Percentiles rank a stretch among this genome's conserved stretches.
These are phyloP conservation scores for Pistacia integerrima DNA, from an alignment of 345 rosid species.

Conservation along the genomic window DNA sequence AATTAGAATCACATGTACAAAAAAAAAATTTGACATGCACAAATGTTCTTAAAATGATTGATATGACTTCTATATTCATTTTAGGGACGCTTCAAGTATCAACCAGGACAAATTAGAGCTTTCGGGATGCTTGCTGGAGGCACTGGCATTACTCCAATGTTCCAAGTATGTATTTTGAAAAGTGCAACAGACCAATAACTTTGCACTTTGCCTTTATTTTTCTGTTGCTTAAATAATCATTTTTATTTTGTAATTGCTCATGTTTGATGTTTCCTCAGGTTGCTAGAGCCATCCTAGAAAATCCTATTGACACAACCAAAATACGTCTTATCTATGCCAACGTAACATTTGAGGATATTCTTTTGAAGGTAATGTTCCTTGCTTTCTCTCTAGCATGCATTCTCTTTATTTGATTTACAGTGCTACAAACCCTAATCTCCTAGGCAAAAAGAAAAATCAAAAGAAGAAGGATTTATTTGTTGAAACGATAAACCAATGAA, in stretches of 20 bases:
- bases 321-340: constrained; percentile 56
- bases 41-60: not conserved
- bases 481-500: not conserved
- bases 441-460: not conserved
- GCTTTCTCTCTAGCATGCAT: constrained; percentile 8
- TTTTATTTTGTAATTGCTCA: constrained; percentile 7
- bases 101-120: constrained; percentile 59
- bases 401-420: not conserved
- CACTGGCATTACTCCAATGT: constrained; percentile 78
- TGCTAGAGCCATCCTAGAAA: constrained; percentile 53
- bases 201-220: not conserved
- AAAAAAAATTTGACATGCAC: too few species aligned
- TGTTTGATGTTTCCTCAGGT: constrained; percentile 34
- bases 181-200: not conserved
- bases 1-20: too few species aligned
- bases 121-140: constrained; percentile 82
- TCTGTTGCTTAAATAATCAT: not conserved
- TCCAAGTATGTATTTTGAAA: constrained; percentile 43
- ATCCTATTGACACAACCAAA: constrained; percentile 46
- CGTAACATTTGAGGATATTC: constrained; percentile 56
- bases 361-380: constrained; percentile 44
- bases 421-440: not conserved
- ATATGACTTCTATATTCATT: not conserved
- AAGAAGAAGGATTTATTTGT: not conserved
- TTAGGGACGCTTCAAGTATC: constrained; percentile 74